Base-by-base conservation (phyloP, 768 basidiomycete species). In the Termitomyces sp. region DNA sequence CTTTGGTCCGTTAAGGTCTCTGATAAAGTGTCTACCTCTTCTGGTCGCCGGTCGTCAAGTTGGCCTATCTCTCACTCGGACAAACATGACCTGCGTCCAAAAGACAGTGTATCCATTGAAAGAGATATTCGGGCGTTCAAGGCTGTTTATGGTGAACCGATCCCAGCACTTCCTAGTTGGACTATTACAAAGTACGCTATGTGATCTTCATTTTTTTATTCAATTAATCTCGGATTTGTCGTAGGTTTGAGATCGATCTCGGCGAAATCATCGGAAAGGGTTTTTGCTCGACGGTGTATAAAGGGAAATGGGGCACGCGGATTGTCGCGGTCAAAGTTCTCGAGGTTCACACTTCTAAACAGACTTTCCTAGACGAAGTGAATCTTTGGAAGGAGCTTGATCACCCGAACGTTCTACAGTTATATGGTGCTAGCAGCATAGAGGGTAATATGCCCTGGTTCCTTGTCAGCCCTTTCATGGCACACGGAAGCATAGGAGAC, bases 381-480 rank as follows among this genome's bases (percentile, higher is more conserved):
- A 77, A 78, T 44, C 80, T 88, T 5, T 94, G 91, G 91, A 82
- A 84, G 60, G 72, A 68, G 6, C 78, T 94, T n/a, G 69, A 67
- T 47, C 90, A 92, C 63, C 78, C 81, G 10, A 84, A 90, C 61
- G 83, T 94, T 7, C 73, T 92, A 45, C 78, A 81, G 57, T 75
- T 94, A 23, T 84, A 82, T 54, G 91, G 91, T 2, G 91, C 91
- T 7, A 89, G 86, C 23, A 87, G 84, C 60, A 76, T 87, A 0
- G 75, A 75, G 8, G 79, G 81, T 21, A 82, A 85, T 40, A 80
- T 84, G 12, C 89, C 87, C 5, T 91, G 84, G 83, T 89, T 87
- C 72, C 77, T 87, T 44, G 88, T 94, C 57, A 86, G 84, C 64
- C 87, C 87, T n/a, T 89, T 87, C 66, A 75, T 82, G 71, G 71